These are phyloP conservation scores for Eucalyptus pauciflora DNA, from an alignment of 345 rosid genomes.

Conservation along the genomic window DNA sequence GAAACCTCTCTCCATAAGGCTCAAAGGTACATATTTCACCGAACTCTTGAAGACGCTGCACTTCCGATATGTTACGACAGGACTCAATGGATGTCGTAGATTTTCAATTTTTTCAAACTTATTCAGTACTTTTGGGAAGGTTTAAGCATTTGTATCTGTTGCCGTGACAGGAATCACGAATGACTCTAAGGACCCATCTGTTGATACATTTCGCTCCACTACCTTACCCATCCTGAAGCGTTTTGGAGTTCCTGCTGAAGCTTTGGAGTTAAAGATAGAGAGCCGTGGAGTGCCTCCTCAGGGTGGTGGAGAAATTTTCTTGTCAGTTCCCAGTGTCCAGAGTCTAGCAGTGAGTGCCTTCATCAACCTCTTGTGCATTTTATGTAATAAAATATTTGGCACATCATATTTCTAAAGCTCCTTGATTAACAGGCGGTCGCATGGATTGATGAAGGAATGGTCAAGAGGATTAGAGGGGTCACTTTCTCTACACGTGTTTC, in stretches of 20 bases:
- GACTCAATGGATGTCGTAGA: neutral
- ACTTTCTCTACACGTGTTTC: constrained; percentile 76
- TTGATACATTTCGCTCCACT: constrained; percentile 69
- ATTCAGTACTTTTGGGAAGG: neutral
- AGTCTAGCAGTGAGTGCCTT: constrained; percentile 32
- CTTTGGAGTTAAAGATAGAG: constrained; percentile 62
- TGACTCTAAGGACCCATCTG: constrained; percentile 68
- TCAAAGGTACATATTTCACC: constrained; percentile 38
- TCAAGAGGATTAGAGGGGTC: constrained; percentile 77
- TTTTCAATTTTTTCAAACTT: neutral
- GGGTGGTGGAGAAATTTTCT: constrained; percentile 81
- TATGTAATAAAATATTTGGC: neutral
- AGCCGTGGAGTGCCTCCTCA: constrained; percentile 69
- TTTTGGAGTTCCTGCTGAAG: constrained; percentile 75
- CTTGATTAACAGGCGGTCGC: constrained; percentile 42
- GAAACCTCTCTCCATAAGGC: constrained; percentile 50
- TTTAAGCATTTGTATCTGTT: neutral
- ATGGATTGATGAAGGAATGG: constrained; percentile 91
- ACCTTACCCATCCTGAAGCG: constrained; percentile 54
- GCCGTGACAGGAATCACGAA: constrained; percentile 63
- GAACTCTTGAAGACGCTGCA: neutral
- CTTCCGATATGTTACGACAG: neutral
- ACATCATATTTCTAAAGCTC: neutral
- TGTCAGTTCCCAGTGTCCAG: constrained; percentile 53
- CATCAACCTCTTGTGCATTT: neutral